Conservation (phyloP, 2,329 filamentous ascomycete species). For the Hypoxylon sp. region DNA sequence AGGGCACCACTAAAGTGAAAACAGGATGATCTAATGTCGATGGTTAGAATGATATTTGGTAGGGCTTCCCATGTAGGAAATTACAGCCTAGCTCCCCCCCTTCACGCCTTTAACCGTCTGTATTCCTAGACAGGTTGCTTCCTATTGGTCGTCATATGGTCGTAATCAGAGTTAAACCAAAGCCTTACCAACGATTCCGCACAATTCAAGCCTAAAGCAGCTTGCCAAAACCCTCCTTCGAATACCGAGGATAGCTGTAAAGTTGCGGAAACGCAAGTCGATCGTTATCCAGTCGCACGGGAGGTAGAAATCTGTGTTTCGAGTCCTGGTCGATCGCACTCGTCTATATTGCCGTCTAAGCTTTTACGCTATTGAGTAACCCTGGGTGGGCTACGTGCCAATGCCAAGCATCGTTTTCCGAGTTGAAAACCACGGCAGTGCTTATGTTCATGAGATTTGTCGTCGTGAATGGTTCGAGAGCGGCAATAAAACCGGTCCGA, state of each 20-base stretch:
- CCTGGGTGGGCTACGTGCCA: neutral
- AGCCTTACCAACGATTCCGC: neutral
- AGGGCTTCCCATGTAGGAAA: neutral
- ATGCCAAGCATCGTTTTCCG: conserved; percentile 5
- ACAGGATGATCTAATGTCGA: neutral
- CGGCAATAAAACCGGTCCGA: neutral
- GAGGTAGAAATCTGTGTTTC: conserved; percentile 8
- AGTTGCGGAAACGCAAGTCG: neutral
- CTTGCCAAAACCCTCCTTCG: conserved; percentile 10
- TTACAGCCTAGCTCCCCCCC: neutral
- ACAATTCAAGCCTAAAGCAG: conserved; percentile 4
- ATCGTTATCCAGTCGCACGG: neutral
- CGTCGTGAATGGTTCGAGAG: neutral
- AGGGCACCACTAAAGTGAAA: conserved; percentile 7
- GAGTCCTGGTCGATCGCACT: conserved; percentile 1
- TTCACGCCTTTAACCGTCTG: neutral
- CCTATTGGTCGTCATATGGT: neutral
- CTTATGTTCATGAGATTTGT: neutral
- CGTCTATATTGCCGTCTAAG: conserved; percentile 4
- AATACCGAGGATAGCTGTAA: conserved; percentile 8
- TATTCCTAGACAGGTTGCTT: neutral
- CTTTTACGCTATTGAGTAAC: conserved; percentile 1
- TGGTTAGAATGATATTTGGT: conserved; percentile 14
- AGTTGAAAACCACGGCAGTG: neutral
- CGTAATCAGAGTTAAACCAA: neutral